Evolutionary conservation across 1,284 basidiomycete genomes (phyloP).

Genomic region (Cryptococcus neoformans): DNA sequence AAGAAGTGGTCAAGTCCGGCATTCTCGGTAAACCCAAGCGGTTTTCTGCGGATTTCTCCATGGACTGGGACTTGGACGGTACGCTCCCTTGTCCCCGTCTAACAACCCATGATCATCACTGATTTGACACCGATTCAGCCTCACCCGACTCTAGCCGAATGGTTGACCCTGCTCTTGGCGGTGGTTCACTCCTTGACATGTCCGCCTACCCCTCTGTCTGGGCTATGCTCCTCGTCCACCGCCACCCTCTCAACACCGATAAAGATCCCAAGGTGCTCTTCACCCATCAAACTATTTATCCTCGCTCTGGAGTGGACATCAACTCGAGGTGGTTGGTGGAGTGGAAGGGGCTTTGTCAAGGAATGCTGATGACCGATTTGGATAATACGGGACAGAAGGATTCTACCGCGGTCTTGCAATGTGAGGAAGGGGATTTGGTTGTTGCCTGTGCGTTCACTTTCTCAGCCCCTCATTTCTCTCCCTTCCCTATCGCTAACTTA

Average conservation of each 20-base stretch:
- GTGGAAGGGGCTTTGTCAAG: constrained; percentile 54
- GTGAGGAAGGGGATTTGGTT: constrained; percentile 38
- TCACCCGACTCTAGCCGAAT: constrained; percentile 57
- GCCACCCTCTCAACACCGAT: constrained; percentile 65
- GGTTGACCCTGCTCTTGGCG: constrained; percentile 70
- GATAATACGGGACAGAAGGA: constrained; percentile 20
- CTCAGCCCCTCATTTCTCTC: neutral
- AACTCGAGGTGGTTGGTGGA: constrained; percentile 72
- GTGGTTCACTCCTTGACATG: constrained; percentile 78
- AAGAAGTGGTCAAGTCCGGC: constrained; percentile 43
- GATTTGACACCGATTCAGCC: neutral
- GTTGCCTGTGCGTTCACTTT: constrained; percentile 31
- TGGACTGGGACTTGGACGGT: constrained; percentile 69
- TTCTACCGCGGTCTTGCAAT: constrained; percentile 30
- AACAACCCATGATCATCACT: too few species aligned
- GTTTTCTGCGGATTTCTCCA: constrained; percentile 67
- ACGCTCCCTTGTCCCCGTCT: constrained; percentile 46
- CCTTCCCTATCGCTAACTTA: too few species aligned
- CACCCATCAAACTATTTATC: constrained; percentile 53
- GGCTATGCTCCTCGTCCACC: constrained; percentile 76
- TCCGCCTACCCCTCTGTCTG: constrained; percentile 80
- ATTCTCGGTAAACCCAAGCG: constrained; percentile 47
- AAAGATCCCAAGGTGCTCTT: constrained; percentile 53
- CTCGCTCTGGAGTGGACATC: constrained; percentile 73
- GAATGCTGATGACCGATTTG: constrained; percentile 33